Evolutionary conservation across 805 yeast genomes (phyloP).

Genomic region (Dipodascopsis uninucleata): DNA sequence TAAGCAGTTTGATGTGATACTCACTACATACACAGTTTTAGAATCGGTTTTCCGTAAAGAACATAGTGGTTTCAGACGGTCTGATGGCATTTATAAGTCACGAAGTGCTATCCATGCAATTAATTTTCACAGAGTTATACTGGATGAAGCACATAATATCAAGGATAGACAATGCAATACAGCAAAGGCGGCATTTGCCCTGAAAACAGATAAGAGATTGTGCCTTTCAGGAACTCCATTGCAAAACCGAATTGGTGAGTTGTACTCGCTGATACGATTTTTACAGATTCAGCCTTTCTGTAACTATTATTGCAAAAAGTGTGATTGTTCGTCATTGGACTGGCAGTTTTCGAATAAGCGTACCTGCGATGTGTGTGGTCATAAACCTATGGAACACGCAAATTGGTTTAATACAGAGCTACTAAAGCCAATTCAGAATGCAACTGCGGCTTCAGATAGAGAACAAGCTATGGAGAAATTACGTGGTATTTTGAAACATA

Average conservation of each 20-base stretch:
- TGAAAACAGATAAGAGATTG: conserved; percentile 74
- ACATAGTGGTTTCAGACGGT: conserved; percentile 74
- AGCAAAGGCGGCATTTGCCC: conserved; percentile 79
- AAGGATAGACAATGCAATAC: conserved; percentile 93
- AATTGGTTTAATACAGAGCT: conserved; percentile 94
- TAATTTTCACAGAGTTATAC: conserved; percentile 75
- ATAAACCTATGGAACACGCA: conserved; percentile 90
- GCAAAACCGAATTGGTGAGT: conserved; percentile 94
- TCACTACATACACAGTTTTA: conserved; percentile 79
- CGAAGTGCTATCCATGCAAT: conserved; percentile 69
- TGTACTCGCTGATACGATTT: conserved; percentile 87
- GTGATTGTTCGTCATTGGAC: conserved; percentile 74
- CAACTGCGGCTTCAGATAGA: conserved; percentile 79
- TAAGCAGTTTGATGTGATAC: conserved; percentile 62
- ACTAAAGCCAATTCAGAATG: conserved; percentile 88
- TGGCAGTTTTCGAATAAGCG: conserved; percentile 85
- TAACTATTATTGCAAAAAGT: conserved; percentile 86
- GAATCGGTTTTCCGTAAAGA: conserved; percentile 86
- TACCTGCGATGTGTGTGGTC: conserved; percentile 83
- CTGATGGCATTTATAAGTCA: conserved; percentile 67
- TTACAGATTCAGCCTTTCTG: conserved; percentile 81
- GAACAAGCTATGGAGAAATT: conserved; percentile 70
- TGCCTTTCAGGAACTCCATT: conserved; percentile 95
- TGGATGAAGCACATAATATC: conserved; percentile 97
- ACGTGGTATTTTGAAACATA: conserved; percentile 66